Conservation (phyloP, 805 yeast species). For the Metschnikowia lunata region DNA sequence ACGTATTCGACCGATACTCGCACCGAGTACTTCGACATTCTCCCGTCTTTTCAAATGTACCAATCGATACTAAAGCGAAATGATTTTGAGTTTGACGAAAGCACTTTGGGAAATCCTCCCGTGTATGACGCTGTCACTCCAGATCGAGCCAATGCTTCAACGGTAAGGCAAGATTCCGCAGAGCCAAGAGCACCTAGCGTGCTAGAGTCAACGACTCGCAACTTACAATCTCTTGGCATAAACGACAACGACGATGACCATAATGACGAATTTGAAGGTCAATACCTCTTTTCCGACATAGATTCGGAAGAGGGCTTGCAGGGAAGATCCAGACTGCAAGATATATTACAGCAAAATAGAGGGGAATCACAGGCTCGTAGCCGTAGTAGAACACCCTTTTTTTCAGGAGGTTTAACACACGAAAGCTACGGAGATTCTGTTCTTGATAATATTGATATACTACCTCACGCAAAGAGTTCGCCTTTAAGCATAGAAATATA, state of each 20-base stretch:
- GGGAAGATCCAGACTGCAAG: conserved; percentile 5
- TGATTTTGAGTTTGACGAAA: conserved; percentile 36
- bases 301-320: conserved; percentile 17
- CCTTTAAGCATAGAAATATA: conserved; percentile 47
- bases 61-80: conserved; percentile 46
- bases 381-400: conserved; percentile 1
- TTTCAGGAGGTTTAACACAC: conserved; percentile 11
- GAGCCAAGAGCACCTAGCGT: conserved; percentile 4
- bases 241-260: conserved; percentile 5
- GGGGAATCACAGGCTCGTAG: neutral
- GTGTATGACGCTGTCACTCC: conserved; percentile 30
- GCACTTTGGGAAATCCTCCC: conserved; percentile 32
- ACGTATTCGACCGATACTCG: conserved; percentile 13
- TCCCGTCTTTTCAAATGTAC: conserved; percentile 70
- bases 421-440: conserved; percentile 41
- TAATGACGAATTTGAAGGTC: conserved; percentile 15
- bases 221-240: conserved; percentile 2
- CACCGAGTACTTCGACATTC: conserved; percentile 44
- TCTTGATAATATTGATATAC: conserved; percentile 47
- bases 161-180: conserved; percentile 4
- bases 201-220: conserved; percentile 11
- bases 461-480: conserved; percentile 39
- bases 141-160: conserved; percentile 8
- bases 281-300: conserved; percentile 16
- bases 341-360: neutral